phyloP scores from a whole-genome alignment of 495 filamentous ascomycete genomes.

The Aspergillus incahuasiensis region DNA sequence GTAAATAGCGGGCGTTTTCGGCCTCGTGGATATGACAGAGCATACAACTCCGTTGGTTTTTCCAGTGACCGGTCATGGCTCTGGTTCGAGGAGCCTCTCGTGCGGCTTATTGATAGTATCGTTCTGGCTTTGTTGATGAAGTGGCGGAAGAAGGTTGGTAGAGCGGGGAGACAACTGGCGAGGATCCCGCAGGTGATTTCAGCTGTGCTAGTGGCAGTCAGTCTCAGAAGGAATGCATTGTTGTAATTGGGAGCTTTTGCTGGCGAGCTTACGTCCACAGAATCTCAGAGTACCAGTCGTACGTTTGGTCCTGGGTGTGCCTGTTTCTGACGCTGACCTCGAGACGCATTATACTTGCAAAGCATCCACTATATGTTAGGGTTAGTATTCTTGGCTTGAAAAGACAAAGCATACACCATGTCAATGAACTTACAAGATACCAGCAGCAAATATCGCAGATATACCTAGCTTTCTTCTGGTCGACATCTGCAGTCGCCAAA shows the following conservation, averaged over 20 bases:
- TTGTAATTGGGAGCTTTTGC: neutral
- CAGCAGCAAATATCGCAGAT: slow-evolving; percentile 33
- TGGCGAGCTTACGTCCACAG: slow-evolving; percentile 22
- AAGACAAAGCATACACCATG: neutral
- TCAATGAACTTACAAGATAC: slow-evolving; percentile 23
- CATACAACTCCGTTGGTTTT: neutral
- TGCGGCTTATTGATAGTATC: slow-evolving; percentile 1
- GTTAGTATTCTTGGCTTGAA: neutral
- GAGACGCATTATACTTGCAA: slow-evolving; percentile 21
- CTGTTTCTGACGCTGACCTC: slow-evolving; percentile 13
- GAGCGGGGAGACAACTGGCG: slow-evolving; percentile 19
- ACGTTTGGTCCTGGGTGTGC: slow-evolving; percentile 12
- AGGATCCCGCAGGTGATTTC: slow-evolving; percentile 24
- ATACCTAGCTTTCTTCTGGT: slow-evolving; percentile 23
- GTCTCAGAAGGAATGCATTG: too few species aligned
- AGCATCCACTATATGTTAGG: slow-evolving; percentile 8
- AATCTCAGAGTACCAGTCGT: slow-evolving; percentile 20
- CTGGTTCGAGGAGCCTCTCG: neutral
- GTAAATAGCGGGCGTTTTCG: neutral
- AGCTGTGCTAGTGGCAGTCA: slow-evolving; percentile 11
- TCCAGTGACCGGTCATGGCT: neutral
- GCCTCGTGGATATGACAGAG: neutral
- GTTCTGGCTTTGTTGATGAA: slow-evolving; percentile 14
- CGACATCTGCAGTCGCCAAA: slow-evolving; percentile 30
- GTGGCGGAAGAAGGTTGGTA: slow-evolving; percentile 18